Base-by-base conservation (phyloP, 768 basidiomycete species). In the Leccinum arenicola region DNA sequence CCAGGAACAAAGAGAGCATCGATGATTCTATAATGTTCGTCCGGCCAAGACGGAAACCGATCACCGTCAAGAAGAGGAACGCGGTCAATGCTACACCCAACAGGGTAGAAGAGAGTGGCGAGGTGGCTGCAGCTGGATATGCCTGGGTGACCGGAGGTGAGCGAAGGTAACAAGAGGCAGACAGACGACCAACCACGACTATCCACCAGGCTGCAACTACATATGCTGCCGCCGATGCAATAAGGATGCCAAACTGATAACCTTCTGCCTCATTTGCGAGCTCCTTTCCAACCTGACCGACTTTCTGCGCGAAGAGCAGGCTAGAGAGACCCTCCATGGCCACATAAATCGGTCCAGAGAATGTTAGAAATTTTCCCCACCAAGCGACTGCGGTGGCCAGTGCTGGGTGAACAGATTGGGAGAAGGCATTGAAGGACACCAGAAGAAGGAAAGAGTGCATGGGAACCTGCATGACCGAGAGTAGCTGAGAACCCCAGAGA, bases 1-100 rank as follows among this genome's bases (percentile, higher is more conserved):
- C 91, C 45, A 97, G 83, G 71, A 95, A 93, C 27, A 95, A 78
- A 3, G 92, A 88, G 27, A 98, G 84, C 51, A 91, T 85, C 3
- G 90, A 87, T 3, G 93, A 93, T 73, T 98, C 95, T 56, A 97
- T 88, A 52, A 96, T 89, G 67, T 96, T 96, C 45, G 95, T 96
- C 54, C 92, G 82, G 56, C 93, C 84, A 61, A 95, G 73, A 8
- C 85, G 85, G 73, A 98, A 95, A 6, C 95, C 95, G 62, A 98
- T 96, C 64, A 91, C 80, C 1, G 94, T 94, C 45, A 97, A 80
- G 75, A 97, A 98, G 31, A 96, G 73, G 68, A 96, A 88, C 10
- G 93, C 86, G 1, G 95, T 93, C 58, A 96, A 76, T 3, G 93
- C 91, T 3, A 88, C 89, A 3, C 95, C 95, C 17, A 98, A 79